Evolutionary conservation across 306 rosid species (phyloP).

Genomic region (cucumber (Cucumis sativus)): DNA sequence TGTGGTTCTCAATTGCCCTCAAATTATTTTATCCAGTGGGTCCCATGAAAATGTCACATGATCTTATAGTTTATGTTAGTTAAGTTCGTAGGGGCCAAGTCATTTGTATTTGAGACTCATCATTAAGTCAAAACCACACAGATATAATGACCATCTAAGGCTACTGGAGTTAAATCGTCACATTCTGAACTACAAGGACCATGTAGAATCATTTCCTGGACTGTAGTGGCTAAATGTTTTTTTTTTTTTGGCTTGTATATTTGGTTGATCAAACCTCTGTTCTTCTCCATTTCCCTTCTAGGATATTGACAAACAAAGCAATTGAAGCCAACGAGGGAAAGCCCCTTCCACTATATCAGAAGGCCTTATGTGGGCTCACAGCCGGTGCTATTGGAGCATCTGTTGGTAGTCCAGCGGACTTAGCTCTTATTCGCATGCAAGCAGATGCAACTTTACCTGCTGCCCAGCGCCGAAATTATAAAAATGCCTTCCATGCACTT

Average conservation of each 20-base stretch:
- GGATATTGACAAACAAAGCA: conserved; percentile 77
- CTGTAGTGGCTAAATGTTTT: not conserved
- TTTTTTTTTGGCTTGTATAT: not conserved
- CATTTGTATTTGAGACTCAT: not conserved
- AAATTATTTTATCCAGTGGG: not conserved
- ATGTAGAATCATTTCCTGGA: not conserved
- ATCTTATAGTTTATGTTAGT: not conserved
- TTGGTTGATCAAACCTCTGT: no score
- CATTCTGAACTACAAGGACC: not conserved
- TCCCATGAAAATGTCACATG: not conserved
- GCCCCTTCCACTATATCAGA: conserved; percentile 93
- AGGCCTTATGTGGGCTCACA: conserved; percentile 91
- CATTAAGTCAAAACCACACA: not conserved
- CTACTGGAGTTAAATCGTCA: not conserved
- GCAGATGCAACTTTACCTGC: conserved; percentile 88
- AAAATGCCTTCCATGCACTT: conserved; percentile 92
- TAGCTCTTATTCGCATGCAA: conserved; percentile 96
- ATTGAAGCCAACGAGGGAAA: conserved; percentile 94
- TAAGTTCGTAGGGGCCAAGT: not conserved
- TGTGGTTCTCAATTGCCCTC: not conserved
- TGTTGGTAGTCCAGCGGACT: conserved; percentile 90
- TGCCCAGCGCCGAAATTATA: conserved; percentile 87
- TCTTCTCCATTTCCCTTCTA: conserved; percentile 10
- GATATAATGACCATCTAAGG: not conserved
- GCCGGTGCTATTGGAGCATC: conserved; percentile 97